Conservation (phyloP, 2,329 filamentous ascomycete species). For the Bipolaris bicolor region DNA sequence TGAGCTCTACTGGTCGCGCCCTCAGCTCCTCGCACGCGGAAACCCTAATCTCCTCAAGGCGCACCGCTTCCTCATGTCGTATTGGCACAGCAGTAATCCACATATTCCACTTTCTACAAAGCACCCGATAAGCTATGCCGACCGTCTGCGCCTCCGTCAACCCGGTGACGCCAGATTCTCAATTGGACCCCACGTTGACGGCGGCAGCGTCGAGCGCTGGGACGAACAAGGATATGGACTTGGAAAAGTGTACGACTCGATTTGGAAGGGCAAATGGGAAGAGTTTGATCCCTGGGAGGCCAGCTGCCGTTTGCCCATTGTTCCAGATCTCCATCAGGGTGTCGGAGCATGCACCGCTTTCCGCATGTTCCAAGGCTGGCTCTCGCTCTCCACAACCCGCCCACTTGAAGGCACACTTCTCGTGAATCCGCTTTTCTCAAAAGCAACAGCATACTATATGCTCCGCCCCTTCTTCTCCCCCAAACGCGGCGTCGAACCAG, state of each 20-base stretch:
- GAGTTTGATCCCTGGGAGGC: conserved; percentile 83
- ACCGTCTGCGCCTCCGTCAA: conserved; percentile 60
- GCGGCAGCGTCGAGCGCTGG: conserved; percentile 59
- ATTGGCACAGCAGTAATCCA: conserved; percentile 56
- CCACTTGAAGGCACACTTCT: conserved; percentile 80
- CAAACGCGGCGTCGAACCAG: conserved; percentile 46
- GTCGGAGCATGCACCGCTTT: conserved; percentile 84
- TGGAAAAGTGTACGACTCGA: conserved; percentile 71
- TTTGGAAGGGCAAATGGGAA: conserved; percentile 80
- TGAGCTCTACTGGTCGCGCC: conserved; percentile 58
- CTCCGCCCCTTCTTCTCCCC: conserved; percentile 82
- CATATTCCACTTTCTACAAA: conserved; percentile 52
- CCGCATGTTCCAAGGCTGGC: conserved; percentile 89
- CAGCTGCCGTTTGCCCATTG: conserved; percentile 68
- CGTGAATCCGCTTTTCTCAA: conserved; percentile 77
- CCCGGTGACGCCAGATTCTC: conserved; percentile 60
- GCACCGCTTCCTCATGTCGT: conserved; percentile 56
- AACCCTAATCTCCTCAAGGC: conserved; percentile 56
- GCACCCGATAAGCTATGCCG: conserved; percentile 57
- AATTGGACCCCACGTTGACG: conserved; percentile 63
- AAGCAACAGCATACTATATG: conserved; percentile 79
- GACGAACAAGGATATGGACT: conserved; percentile 66
- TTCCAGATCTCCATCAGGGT: conserved; percentile 78
- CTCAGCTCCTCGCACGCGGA: conserved; percentile 55
- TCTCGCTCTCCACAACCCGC: conserved; percentile 75